Conservation (phyloP, 2,329 filamentous ascomycete species). For the Diaporthe sp. region DNA sequence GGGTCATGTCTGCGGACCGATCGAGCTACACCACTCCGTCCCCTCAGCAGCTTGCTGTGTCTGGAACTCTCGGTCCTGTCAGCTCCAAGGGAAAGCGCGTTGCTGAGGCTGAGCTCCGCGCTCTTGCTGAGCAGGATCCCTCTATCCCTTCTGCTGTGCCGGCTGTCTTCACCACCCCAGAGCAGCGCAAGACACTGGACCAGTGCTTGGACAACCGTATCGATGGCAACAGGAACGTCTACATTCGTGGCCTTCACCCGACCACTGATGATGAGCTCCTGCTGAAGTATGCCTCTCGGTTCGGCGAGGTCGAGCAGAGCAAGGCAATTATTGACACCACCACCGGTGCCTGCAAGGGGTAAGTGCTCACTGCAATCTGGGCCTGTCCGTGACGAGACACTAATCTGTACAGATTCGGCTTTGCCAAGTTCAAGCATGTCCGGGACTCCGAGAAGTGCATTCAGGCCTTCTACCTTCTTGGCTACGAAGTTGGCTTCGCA, state of each 20-base stretch:
- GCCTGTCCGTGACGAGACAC: conserved; percentile 39
- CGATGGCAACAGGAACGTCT: conserved; percentile 94
- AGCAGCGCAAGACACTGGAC: conserved; percentile 89
- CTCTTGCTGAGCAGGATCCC: conserved; percentile 81
- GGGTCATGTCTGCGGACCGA: conserved; percentile 70
- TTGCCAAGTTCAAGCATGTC: conserved; percentile 93
- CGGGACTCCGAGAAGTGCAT: conserved; percentile 96
- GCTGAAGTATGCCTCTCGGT: conserved; percentile 84
- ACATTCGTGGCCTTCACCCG: conserved; percentile 95
- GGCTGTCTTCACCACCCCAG: conserved; percentile 87
- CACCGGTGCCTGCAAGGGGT: conserved; percentile 97
- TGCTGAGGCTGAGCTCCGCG: conserved; percentile 70
- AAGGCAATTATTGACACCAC: conserved; percentile 98
- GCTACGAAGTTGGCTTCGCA: conserved; percentile 98
- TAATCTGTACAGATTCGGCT: conserved; percentile 82
- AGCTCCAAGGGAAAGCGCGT: conserved; percentile 57
- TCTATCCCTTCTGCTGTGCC: conserved; percentile 89
- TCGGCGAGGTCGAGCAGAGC: conserved; percentile 94
- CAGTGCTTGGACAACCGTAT: conserved; percentile 95
- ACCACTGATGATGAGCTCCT: conserved; percentile 95
- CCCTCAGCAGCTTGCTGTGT: conserved; percentile 69
- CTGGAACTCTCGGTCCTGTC: conserved; percentile 55
- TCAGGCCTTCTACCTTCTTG: conserved; percentile 91
- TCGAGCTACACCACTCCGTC: conserved; percentile 78
- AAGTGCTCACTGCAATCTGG: conserved; percentile 49